Percentiles rank a stretch among this genome's conserved stretches.
Evolutionary conservation across 352 stramenopile genomes (phyloP).

Genomic region (Phytopythium oedochilum): DNA sequence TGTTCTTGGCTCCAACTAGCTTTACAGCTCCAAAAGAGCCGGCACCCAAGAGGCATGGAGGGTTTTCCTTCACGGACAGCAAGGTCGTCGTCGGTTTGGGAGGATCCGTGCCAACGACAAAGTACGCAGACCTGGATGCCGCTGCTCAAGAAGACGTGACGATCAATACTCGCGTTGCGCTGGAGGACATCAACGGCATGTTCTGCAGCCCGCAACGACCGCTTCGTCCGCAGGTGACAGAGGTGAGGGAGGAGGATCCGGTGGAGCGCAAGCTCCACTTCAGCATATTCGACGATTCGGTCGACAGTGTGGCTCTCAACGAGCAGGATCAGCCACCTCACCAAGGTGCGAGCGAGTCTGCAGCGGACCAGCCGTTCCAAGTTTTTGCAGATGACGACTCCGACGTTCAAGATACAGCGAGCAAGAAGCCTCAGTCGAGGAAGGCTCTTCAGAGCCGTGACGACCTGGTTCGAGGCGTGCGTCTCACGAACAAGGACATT

Average conservation of each 20-base stretch:
- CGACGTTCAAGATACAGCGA: conserved; percentile 16
- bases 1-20: background rate
- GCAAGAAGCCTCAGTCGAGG: conserved; percentile 32
- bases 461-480: conserved; percentile 46
- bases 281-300: conserved; percentile 77
- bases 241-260: conserved; percentile 55
- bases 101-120: conserved; percentile 4
- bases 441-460: conserved; percentile 67
- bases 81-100: background rate
- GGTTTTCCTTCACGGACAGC: background rate
- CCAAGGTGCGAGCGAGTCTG: conserved; percentile 35
- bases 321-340: conserved; percentile 42
- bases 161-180: conserved; percentile 80
- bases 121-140: conserved; percentile 16
- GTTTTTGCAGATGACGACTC: conserved; percentile 39
- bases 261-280: conserved; percentile 84
- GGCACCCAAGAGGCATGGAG: background rate
- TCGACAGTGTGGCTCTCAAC: conserved; percentile 55
- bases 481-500: conserved; percentile 78
- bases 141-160: conserved; percentile 82
- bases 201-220: conserved; percentile 74
- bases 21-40: background rate
- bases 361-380: conserved; percentile 36
- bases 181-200: conserved; percentile 85
- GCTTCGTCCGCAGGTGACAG: conserved; percentile 29